These are phyloP conservation scores for Babesia ovata DNA, from an alignment of 169 alveolate genomes.

Conservation along the genomic window DNA sequence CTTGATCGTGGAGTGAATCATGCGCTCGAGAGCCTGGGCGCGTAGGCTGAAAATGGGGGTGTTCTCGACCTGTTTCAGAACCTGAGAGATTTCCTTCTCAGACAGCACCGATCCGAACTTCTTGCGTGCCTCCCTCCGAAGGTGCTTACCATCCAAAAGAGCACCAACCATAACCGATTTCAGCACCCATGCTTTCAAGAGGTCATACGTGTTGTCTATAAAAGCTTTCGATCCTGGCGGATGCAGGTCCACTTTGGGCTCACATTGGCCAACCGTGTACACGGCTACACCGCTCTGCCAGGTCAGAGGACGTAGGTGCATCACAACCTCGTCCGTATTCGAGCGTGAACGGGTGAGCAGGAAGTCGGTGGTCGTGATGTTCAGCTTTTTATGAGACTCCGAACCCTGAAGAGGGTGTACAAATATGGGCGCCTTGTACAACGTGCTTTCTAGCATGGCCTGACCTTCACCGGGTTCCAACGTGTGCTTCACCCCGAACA, in stretches of 20 bases:
- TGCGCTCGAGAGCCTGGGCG: constrained; percentile 72
- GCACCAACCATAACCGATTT: constrained; percentile 64
- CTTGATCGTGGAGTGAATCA: constrained; percentile 76
- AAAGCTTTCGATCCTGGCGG: constrained; percentile 76
- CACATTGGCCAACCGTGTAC: constrained; percentile 87
- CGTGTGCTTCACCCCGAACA: constrained; percentile 59
- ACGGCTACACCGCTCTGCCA: constrained; percentile 66
- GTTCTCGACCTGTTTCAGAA: constrained; percentile 70
- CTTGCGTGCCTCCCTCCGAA: constrained; percentile 71
- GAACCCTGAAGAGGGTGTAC: constrained; percentile 60
- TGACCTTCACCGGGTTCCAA: constrained; percentile 60
- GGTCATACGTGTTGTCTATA: constrained; percentile 72
- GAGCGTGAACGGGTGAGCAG: constrained; percentile 64
- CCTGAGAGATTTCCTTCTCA: constrained; percentile 77
- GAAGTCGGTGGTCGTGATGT: constrained; percentile 70
- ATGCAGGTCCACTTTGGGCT: constrained; percentile 83
- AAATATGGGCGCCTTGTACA: constrained; percentile 76
- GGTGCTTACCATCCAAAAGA: constrained; percentile 67
- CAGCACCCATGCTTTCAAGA: constrained; percentile 80
- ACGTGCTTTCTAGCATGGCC: constrained; percentile 71
- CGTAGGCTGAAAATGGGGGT: constrained; percentile 55
- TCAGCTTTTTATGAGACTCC: constrained; percentile 24
- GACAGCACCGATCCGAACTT: constrained; percentile 76
- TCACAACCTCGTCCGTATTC: constrained; percentile 46
- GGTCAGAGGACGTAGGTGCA: constrained; percentile 44